phyloP scores from a whole-genome alignment of 2,329 filamentous ascomycete genomes.

The Cladophialophora carrionii region DNA sequence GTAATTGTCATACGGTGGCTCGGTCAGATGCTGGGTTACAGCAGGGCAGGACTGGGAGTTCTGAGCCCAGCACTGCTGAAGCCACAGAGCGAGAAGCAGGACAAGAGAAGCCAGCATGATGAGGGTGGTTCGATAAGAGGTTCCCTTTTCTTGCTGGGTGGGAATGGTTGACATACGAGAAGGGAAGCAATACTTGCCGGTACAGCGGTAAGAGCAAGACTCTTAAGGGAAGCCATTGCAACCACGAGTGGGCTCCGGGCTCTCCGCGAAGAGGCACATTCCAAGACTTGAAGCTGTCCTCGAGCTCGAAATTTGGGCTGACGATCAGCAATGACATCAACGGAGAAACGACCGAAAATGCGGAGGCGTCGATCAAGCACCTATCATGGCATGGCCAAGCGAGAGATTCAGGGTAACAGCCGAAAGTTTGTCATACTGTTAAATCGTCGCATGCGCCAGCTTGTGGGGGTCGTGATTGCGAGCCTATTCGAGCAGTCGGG shows the following conservation, averaged over 20 bases:
- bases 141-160: neutral
- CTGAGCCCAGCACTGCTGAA: slow-evolving; percentile 34
- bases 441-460: neutral
- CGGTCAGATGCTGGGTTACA: slow-evolving; percentile 53
- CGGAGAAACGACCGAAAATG: slow-evolving; percentile 12
- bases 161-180: slow-evolving; percentile 3
- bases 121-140: slow-evolving; percentile 19
- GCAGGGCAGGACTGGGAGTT: slow-evolving; percentile 39
- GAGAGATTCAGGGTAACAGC: slow-evolving; percentile 18
- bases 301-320: neutral
- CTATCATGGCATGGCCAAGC: slow-evolving; percentile 21
- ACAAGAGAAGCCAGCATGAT: slow-evolving; percentile 34
- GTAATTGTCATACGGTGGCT: slow-evolving; percentile 66
- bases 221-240: slow-evolving; percentile 15
- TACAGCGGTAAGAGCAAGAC: neutral
- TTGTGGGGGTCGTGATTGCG: neutral
- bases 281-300: neutral
- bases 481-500: neutral
- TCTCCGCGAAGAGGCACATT: neutral
- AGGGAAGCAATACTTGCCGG: neutral
- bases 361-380: slow-evolving; percentile 24
- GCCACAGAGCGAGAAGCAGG: slow-evolving; percentile 28
- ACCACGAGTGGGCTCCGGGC: neutral
- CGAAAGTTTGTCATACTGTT: slow-evolving; percentile 3
- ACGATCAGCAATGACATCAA: slow-evolving; percentile 28